These are phyloP conservation scores for Russula olivacea DNA, from an alignment of 768 basidiomycete genomes.

Conservation along the genomic window DNA sequence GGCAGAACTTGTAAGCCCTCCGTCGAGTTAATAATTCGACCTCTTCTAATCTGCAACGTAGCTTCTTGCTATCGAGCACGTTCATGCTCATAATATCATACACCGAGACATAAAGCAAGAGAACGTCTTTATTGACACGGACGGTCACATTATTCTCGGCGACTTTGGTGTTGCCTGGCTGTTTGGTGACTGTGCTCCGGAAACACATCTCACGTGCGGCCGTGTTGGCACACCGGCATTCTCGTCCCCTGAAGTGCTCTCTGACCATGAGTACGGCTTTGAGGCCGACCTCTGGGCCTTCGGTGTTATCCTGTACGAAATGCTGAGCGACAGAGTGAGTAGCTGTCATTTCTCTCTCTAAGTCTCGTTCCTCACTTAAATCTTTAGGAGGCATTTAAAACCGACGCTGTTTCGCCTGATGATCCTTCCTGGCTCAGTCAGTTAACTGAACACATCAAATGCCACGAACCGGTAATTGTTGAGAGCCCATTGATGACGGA, in stretches of 20 bases:
- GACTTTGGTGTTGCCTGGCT: conserved; percentile 98
- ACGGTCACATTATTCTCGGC: conserved; percentile 83
- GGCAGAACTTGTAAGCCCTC: conserved; percentile 19
- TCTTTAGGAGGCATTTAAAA: conserved; percentile 12
- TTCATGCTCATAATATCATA: conserved; percentile 95
- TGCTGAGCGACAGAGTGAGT: conserved; percentile 18
- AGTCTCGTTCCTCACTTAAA: not conserved
- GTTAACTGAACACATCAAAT: not conserved
- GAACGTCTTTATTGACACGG: conserved; percentile 84
- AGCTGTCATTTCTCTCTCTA: not conserved
- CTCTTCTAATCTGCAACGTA: not conserved
- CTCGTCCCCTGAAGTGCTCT: conserved; percentile 20
- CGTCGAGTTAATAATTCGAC: not conserved
- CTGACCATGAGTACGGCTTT: conserved; percentile 12
- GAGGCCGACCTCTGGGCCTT: conserved; percentile 23
- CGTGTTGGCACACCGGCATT: conserved; percentile 19
- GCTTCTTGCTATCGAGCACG: conserved; percentile 32
- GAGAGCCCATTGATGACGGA: conserved; percentile 8
- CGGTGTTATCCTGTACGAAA: conserved; percentile 21
- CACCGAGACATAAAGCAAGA: conserved; percentile 99
- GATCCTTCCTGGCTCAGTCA: conserved; percentile 13
- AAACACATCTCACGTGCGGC: not conserved
- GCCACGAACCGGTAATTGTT: conserved; percentile 1
- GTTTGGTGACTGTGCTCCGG: conserved; percentile 62
- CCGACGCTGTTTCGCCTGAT: not conserved